Percentiles rank a stretch among this genome's conserved stretches.
Conservation (phyloP, 169 alveolate species). For the Cardiosporidium cionae region DNA sequence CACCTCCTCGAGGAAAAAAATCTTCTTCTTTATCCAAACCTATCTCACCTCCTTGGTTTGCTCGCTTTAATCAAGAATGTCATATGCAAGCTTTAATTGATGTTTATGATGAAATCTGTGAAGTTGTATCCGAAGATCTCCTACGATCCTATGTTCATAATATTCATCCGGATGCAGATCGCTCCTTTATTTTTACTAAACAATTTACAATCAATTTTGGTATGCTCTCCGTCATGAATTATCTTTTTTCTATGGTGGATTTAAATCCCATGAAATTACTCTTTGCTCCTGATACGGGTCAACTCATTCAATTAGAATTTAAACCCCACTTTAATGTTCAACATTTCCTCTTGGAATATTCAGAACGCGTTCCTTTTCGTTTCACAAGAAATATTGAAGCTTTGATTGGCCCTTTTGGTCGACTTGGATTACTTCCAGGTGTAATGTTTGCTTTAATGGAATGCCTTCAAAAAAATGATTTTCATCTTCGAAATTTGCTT, state of each 20-base stretch:
- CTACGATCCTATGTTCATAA: slow-evolving; percentile 20
- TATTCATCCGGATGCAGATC: slow-evolving; percentile 19
- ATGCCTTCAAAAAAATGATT: slow-evolving; percentile 54
- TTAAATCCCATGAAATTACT: slow-evolving; percentile 40
- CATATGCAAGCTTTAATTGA: slow-evolving; percentile 29
- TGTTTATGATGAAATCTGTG: slow-evolving; percentile 33
- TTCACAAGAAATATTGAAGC: slow-evolving; percentile 60
- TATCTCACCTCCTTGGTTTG: no score
- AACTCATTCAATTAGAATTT: slow-evolving; percentile 37
- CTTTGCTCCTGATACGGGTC: slow-evolving; percentile 36
- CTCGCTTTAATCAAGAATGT: slow-evolving; percentile 2
- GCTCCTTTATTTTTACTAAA: slow-evolving; percentile 27
- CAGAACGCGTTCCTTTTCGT: slow-evolving; percentile 53
- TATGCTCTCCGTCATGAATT: slow-evolving; percentile 25
- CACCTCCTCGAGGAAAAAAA: no score
- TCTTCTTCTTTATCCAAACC: no score
- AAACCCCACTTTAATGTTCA: slow-evolving; percentile 35
- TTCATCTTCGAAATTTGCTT: slow-evolving; percentile 48
- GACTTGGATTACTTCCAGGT: slow-evolving; percentile 67
- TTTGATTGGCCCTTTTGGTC: slow-evolving; percentile 64
- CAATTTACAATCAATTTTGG: slow-evolving; percentile 46
- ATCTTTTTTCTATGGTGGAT: slow-evolving; percentile 33
- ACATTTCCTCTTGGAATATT: slow-evolving; percentile 7
- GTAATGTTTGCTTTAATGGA: slow-evolving; percentile 55
- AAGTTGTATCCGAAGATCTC: slow-evolving; percentile 30